Conservation (phyloP, 306 rosid species). For the Delonix regia region DNA sequence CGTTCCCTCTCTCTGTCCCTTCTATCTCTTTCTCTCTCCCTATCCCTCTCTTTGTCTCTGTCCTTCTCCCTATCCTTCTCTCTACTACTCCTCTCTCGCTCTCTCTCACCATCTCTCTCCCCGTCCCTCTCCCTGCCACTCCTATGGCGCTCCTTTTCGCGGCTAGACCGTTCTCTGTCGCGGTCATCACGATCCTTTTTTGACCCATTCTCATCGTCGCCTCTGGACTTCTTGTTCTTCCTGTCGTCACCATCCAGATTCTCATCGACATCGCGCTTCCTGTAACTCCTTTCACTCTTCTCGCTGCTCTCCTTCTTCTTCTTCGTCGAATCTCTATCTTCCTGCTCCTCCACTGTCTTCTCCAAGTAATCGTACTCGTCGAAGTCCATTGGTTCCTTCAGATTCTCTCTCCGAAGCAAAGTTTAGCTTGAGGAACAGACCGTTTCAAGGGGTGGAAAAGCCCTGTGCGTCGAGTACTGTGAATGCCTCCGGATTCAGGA, state of each 20-base stretch:
- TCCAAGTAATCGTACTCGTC: conserved; percentile 98
- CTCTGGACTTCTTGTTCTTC: conserved; percentile 61
- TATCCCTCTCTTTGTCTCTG: conserved; percentile 37
- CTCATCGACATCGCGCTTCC: conserved; percentile 73
- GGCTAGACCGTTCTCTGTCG: conserved; percentile 51
- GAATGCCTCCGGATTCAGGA: conserved; percentile 8
- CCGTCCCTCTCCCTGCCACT: conserved; percentile 50
- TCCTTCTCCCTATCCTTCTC: conserved; percentile 59
- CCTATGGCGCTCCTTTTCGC: conserved; percentile 56
- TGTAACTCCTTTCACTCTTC: conserved; percentile 59
- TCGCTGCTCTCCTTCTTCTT: conserved; percentile 60
- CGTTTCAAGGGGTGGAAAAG: background rate
- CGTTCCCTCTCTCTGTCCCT: conserved; percentile 22
- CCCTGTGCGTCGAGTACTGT: background rate
- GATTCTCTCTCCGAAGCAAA: background rate
- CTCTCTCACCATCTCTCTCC: conserved; percentile 50
- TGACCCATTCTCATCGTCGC: conserved; percentile 74
- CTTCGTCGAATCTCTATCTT: conserved; percentile 62
- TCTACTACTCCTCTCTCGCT: conserved; percentile 44
- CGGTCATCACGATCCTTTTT: conserved; percentile 56
- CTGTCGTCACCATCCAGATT: conserved; percentile 56
- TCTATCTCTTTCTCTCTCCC: conserved; percentile 37
- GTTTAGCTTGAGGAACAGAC: background rate
- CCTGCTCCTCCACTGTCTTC: conserved; percentile 86
- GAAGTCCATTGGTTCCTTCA: conserved; percentile 64